Evolutionary conservation across 768 basidiomycete species (phyloP).

Genomic region (Piloderma croceum): DNA sequence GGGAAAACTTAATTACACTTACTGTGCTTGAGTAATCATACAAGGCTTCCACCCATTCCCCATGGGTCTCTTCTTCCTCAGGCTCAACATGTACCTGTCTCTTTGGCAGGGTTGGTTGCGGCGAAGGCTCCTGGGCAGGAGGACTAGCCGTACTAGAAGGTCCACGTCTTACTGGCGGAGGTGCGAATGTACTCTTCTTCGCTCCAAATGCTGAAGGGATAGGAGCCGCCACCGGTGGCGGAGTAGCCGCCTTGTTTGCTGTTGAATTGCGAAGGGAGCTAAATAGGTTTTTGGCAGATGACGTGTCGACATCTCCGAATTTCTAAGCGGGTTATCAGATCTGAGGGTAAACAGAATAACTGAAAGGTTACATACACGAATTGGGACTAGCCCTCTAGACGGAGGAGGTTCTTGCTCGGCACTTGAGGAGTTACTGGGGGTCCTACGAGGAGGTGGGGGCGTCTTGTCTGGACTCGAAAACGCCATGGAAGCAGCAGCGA

Average conservation of each 20-base stretch:
- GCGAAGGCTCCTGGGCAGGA: slow-evolving; percentile 14
- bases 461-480: slow-evolving; percentile 23
- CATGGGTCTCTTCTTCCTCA: slow-evolving; percentile 35
- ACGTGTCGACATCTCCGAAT: slow-evolving; percentile 54
- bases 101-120: slow-evolving; percentile 28
- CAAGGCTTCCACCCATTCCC: slow-evolving; percentile 74
- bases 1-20: no score
- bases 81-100: slow-evolving; percentile 27
- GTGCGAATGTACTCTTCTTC: slow-evolving; percentile 42
- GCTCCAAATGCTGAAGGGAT: slow-evolving; percentile 36
- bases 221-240: slow-evolving; percentile 27
- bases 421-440: slow-evolving; percentile 2
- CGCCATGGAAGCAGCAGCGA: slow-evolving; percentile 51
- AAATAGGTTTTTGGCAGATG: slow-evolving; percentile 42
- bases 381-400: no score
- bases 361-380: no score
- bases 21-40: slow-evolving; percentile 73
- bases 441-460: not conserved
- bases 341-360: no score
- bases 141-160: slow-evolving; percentile 11
- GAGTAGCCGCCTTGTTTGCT: slow-evolving; percentile 33
- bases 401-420: no score
- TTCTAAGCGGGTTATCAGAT: slow-evolving; percentile 20
- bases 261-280: slow-evolving; percentile 42
- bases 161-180: slow-evolving; percentile 47